Evolutionary conservation across 1,284 basidiomycete species (phyloP).

Genomic region (Stereum hirsutum): DNA sequence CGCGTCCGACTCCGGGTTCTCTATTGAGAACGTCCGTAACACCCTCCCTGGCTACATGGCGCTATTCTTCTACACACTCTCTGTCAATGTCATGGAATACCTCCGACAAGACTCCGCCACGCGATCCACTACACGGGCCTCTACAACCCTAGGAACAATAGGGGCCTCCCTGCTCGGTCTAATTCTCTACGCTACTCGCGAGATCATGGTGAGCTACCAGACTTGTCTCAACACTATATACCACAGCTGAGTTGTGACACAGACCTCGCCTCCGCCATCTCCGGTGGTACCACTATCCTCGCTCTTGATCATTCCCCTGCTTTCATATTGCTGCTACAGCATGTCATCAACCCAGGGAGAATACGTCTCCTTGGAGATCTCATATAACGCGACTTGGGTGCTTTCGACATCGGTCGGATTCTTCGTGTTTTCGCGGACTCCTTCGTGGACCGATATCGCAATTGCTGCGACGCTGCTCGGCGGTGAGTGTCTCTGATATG

Average conservation of each 20-base stretch:
- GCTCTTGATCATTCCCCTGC: conserved; percentile 44
- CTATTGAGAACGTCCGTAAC: conserved; percentile 31
- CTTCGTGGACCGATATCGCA: conserved; percentile 43
- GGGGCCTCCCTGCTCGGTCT: conserved; percentile 56
- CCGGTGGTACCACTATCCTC: conserved; percentile 26
- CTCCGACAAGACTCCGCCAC: conserved; percentile 47
- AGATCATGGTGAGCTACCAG: conserved; percentile 48
- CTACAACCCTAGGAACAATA: conserved; percentile 42
- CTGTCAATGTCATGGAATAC: conserved; percentile 52
- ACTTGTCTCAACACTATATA: too few relatives aligned
- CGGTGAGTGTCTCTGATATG: conserved; percentile 32
- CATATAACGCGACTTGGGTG: too few relatives aligned
- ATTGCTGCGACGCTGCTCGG: conserved; percentile 45
- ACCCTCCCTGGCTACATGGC: conserved; percentile 57
- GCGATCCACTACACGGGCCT: conserved; percentile 40
- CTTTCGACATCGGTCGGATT: conserved; percentile 37
- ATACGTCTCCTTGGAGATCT: too few relatives aligned
- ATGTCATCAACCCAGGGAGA: too few relatives aligned
- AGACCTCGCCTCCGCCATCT: too few relatives aligned
- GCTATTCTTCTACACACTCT: conserved; percentile 44
- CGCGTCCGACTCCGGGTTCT: conserved; percentile 44
- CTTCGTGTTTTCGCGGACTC: conserved; percentile 45
- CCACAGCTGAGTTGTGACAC: too few relatives aligned
- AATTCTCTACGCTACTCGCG: conserved; percentile 52
- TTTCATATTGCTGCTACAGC: conserved; percentile 46